Evolutionary conservation across 176 grass and related monocot genomes (phyloP).

Genomic region (Carex scoparia): DNA sequence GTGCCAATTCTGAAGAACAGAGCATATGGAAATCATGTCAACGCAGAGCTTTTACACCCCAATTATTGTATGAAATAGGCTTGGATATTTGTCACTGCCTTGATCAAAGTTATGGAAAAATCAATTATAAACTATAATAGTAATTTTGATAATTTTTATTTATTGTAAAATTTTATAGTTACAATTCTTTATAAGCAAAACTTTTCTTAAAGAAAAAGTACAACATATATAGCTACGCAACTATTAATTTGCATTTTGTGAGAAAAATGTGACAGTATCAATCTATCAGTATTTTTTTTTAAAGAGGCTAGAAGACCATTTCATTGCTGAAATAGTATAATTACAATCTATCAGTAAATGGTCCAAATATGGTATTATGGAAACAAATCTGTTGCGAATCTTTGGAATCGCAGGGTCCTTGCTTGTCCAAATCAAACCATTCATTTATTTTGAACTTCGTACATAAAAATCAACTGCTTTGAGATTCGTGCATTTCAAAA

Average conservation of each 20-base stretch:
- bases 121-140: neutral
- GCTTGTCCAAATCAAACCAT: no score
- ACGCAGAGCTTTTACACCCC: neutral
- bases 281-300: neutral
- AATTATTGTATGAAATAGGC: neutral
- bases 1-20: constrained; percentile 9
- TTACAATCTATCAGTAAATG: neutral
- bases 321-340: no score
- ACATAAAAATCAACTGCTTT: no score
- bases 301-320: no score
- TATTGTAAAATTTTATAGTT: neutral
- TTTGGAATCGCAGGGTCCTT: no score
- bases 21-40: constrained; percentile 1
- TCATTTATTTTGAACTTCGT: no score
- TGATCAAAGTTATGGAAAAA: neutral
- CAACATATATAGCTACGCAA: neutral
- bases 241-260: neutral
- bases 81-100: neutral
- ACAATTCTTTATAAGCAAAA: neutral
- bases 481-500: no score
- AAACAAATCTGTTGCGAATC: no score
- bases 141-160: neutral
- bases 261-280: neutral
- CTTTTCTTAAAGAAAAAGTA: neutral
- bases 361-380: neutral